Evolutionary conservation across 31 red algal species (phyloP).

Genomic region (Bonnemaisonia californica): DNA sequence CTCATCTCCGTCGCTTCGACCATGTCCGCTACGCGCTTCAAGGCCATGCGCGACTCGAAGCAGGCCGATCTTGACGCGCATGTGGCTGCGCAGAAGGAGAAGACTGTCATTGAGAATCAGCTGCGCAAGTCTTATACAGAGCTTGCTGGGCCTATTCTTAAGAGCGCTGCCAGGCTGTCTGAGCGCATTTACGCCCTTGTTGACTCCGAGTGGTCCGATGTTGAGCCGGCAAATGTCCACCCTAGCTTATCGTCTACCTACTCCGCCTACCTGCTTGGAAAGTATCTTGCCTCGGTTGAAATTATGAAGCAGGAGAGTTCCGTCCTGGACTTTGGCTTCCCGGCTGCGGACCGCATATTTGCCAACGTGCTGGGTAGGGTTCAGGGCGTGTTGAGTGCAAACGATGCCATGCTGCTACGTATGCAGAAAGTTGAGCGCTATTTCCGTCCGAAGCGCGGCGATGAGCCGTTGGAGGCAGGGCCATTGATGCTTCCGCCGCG

Average conservation of each 20-base stretch:
- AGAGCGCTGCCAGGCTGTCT: slow-evolving; percentile 56
- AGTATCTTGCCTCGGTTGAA: slow-evolving; percentile 60
- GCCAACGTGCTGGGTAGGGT: slow-evolving; percentile 64
- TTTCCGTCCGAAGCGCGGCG: slow-evolving; percentile 37
- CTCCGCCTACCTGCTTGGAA: slow-evolving; percentile 62
- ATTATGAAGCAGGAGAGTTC: slow-evolving; percentile 49
- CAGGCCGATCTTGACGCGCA: slow-evolving; percentile 10
- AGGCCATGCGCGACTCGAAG: slow-evolving; percentile 28
- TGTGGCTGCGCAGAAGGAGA: slow-evolving; percentile 37
- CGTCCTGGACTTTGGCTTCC: slow-evolving; percentile 64
- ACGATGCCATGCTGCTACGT: slow-evolving; percentile 32
- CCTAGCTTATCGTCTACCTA: slow-evolving; percentile 25
- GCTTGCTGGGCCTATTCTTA: slow-evolving; percentile 48
- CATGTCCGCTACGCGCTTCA: slow-evolving; percentile 39
- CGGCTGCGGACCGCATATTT: slow-evolving; percentile 60
- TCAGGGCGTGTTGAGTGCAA: slow-evolving; percentile 46
- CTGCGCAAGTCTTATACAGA: slow-evolving; percentile 50
- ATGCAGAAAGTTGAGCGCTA: slow-evolving; percentile 54
- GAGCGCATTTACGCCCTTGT: slow-evolving; percentile 55
- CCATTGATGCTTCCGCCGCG: slow-evolving; percentile 38
- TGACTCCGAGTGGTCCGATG: slow-evolving; percentile 12
- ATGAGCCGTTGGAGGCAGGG: slow-evolving; percentile 23
- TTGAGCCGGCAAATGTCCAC: slow-evolving; percentile 4
- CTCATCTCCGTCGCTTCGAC: slow-evolving; percentile 47
- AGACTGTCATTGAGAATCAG: slow-evolving; percentile 44